Evolutionary conservation across 2,329 filamentous ascomycete genomes (phyloP).

Genomic region (Spiromastix sp.): DNA sequence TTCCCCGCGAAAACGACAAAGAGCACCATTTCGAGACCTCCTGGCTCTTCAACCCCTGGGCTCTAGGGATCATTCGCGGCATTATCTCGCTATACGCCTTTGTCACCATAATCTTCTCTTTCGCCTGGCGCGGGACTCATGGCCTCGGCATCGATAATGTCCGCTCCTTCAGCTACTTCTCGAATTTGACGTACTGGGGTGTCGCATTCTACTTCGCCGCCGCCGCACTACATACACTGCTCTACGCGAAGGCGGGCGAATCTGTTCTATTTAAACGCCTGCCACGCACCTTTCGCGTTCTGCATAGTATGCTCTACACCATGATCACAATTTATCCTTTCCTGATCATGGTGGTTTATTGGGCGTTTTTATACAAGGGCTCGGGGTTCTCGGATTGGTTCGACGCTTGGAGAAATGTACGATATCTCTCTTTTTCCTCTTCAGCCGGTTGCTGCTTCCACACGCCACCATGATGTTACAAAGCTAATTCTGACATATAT

Average conservation of each 20-base stretch:
- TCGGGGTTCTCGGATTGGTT: slow-evolving; percentile 45
- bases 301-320: slow-evolving; percentile 56
- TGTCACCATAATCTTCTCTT: slow-evolving; percentile 56
- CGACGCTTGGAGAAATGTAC: slow-evolving; percentile 42
- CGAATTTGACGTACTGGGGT: slow-evolving; percentile 71
- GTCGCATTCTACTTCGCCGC: slow-evolving; percentile 67
- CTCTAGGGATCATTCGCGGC: slow-evolving; percentile 36
- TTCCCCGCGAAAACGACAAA: slow-evolving; percentile 32
- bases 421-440: background rate
- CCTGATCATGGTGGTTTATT: slow-evolving; percentile 62
- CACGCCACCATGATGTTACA: no score
- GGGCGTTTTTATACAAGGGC: slow-evolving; percentile 48
- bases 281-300: slow-evolving; percentile 51
- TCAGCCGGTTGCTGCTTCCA: slow-evolving; percentile 3
- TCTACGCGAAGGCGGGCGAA: slow-evolving; percentile 47
- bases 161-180: slow-evolving; percentile 70
- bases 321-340: slow-evolving; percentile 55
- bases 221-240: slow-evolving; percentile 57
- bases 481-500: background rate
- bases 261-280: slow-evolving; percentile 48
- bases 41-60: slow-evolving; percentile 59
- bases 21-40: slow-evolving; percentile 66
- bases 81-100: slow-evolving; percentile 54
- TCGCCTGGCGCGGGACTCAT: slow-evolving; percentile 55
- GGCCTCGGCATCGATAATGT: slow-evolving; percentile 37